A percentile compares a stretch with the other conserved stretches of the same genome.
Conservation (phyloP, 164 flowering plant species). For the Warburgia ugandensis region DNA sequence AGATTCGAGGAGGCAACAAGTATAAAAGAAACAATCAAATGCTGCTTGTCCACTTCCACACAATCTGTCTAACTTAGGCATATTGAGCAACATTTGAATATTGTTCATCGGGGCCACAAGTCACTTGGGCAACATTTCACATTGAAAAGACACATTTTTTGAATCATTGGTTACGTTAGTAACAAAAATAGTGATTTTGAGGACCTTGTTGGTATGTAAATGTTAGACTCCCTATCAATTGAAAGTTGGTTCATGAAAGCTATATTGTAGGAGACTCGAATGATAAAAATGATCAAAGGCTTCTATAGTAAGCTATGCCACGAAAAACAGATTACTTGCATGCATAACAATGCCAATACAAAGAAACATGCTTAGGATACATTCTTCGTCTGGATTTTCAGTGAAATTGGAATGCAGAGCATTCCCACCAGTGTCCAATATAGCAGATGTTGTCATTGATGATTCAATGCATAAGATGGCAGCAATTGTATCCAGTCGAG, state of each 20-base stretch:
- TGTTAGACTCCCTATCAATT: background rate
- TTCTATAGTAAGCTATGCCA: background rate
- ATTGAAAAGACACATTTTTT: background rate
- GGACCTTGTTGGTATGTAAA: background rate
- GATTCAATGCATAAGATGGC: constrained; percentile 94
- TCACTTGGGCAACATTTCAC: background rate
- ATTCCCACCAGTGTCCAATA: constrained; percentile 84
- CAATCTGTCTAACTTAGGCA: background rate
- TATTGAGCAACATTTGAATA: background rate
- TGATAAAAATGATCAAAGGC: background rate
- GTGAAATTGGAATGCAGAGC: constrained; percentile 90
- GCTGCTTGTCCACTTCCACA: background rate
- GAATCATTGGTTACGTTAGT: background rate
- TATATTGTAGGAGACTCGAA: background rate
- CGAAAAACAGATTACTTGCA: background rate
- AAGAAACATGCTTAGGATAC: constrained; percentile 49
- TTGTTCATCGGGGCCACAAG: background rate
- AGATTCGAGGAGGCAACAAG: background rate
- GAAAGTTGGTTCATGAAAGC: background rate
- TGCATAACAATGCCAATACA: background rate
- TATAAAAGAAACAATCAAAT: too few relatives aligned
- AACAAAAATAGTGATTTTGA: background rate
- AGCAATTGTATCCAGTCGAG: constrained; percentile 71
- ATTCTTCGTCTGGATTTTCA: constrained; percentile 83
- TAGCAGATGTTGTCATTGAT: constrained; percentile 95